These are phyloP conservation scores for Aspergillus uvarum DNA, from an alignment of 2,329 filamentous ascomycete species.

Conservation along the genomic window DNA sequence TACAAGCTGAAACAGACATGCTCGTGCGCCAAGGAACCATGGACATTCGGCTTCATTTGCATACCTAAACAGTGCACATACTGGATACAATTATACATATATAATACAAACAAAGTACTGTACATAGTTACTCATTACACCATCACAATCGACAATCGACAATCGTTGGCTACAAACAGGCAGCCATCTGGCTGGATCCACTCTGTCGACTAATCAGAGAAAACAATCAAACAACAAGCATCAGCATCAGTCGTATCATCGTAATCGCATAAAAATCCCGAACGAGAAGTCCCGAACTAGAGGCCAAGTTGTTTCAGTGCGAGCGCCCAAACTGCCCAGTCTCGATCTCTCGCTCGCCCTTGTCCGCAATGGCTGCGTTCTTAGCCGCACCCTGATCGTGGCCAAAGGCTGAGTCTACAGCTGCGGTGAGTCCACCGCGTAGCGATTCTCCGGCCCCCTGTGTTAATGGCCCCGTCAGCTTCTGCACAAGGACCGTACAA, in stretches of 20 bases:
- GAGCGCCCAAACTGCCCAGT: slow-evolving; percentile 28
- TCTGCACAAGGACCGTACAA: background rate
- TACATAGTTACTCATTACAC: too few species aligned
- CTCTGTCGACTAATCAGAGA: background rate
- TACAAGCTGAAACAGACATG: too few species aligned
- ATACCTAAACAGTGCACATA: too few species aligned
- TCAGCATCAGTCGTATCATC: background rate
- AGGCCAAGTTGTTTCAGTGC: background rate
- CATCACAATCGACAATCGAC: too few species aligned
- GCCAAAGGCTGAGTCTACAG: slow-evolving; percentile 41
- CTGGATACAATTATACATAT: too few species aligned
- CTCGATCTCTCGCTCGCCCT: slow-evolving; percentile 37
- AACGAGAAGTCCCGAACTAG: background rate
- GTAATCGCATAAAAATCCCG: background rate
- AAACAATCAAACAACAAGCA: background rate
- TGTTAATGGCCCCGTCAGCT: slow-evolving; percentile 6
- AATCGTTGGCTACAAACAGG: background rate
- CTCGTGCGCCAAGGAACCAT: background rate
- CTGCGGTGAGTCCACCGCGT: slow-evolving; percentile 39
- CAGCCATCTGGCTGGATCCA: background rate
- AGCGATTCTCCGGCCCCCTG: slow-evolving; percentile 44
- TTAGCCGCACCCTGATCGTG: slow-evolving; percentile 35
- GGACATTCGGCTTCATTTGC: background rate
- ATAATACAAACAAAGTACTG: too few species aligned
- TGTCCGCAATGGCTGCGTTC: slow-evolving; percentile 38